phyloP scores from a whole-genome alignment of 345 rosid genomes.

The Orychophragmus violaceus region DNA sequence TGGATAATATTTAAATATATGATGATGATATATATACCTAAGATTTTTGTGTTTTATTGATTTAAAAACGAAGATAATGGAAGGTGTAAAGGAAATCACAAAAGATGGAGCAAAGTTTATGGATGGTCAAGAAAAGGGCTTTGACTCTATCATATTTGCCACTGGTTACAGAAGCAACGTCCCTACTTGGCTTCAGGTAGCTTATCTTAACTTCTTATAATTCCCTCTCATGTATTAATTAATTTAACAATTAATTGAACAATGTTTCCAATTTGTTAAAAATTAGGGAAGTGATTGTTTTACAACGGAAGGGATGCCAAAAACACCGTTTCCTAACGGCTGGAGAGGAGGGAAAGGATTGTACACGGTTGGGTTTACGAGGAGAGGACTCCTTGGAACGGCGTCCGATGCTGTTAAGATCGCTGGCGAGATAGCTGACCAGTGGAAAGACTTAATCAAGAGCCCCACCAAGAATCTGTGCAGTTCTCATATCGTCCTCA shows the following conservation, averaged over 20 bases:
- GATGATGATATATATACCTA: too few species aligned
- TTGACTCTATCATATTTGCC: slow-evolving; percentile 79
- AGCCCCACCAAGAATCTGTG: slow-evolving; percentile 18
- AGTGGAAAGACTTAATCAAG: slow-evolving; percentile 39
- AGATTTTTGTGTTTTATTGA: neutral
- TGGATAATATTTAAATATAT: too few species aligned
- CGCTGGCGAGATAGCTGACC: slow-evolving; percentile 56
- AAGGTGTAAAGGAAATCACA: slow-evolving; percentile 71
- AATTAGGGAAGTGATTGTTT: slow-evolving; percentile 58
- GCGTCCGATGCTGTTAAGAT: slow-evolving; percentile 64
- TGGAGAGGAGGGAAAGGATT: slow-evolving; percentile 80
- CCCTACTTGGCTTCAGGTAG: slow-evolving; percentile 90
- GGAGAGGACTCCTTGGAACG: slow-evolving; percentile 76
- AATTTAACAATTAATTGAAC: neutral
- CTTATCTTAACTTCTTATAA: slow-evolving; percentile 3
- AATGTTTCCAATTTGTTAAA: neutral
- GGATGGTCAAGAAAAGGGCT: slow-evolving; percentile 66
- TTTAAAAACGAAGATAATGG: slow-evolving; percentile 44
- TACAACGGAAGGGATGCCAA: slow-evolving; percentile 80
- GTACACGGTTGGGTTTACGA: slow-evolving; percentile 82
- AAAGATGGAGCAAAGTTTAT: slow-evolving; percentile 58
- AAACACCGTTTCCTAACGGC: slow-evolving; percentile 63
- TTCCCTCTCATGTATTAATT: neutral
- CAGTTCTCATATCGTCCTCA: slow-evolving; percentile 40
- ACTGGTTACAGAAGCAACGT: slow-evolving; percentile 94